A percentile compares a stretch with the other conserved stretches of the same genome.
Evolutionary conservation across 2,329 filamentous ascomycete species (phyloP).

Genomic region (Bisporella sp.): DNA sequence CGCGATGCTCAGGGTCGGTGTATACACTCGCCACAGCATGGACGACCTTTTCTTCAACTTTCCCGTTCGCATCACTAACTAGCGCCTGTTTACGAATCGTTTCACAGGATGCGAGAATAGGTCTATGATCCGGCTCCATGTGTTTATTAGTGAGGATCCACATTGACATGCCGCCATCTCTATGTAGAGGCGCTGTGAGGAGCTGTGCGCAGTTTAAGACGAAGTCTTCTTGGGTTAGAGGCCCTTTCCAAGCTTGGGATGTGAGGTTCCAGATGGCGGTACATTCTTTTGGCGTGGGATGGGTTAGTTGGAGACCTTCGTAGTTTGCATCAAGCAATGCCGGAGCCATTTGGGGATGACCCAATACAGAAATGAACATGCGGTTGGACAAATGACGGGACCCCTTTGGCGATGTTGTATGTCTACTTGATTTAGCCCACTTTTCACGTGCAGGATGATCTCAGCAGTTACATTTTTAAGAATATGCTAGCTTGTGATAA

Average conservation of each 20-base stretch:
- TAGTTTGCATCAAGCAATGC: too few relatives aligned
- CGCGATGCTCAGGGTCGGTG: slow-evolving; percentile 57
- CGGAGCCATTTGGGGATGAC: too few relatives aligned
- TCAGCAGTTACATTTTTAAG: too few relatives aligned
- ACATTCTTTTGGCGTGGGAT: not conserved
- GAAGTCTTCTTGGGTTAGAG: slow-evolving; percentile 46
- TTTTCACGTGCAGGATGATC: too few relatives aligned
- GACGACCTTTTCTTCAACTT: slow-evolving; percentile 46
- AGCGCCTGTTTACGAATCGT: slow-evolving; percentile 51
- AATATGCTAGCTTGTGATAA: too few relatives aligned
- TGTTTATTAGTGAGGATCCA: slow-evolving; percentile 53
- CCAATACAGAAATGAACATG: too few relatives aligned
- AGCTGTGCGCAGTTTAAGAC: slow-evolving; percentile 47
- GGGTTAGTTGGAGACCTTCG: not conserved
- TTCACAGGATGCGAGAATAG: slow-evolving; percentile 58
- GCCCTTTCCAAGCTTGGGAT: slow-evolving; percentile 45
- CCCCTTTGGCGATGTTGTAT: too few relatives aligned
- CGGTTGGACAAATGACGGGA: too few relatives aligned
- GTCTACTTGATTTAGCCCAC: not conserved
- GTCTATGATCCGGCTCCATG: slow-evolving; percentile 33
- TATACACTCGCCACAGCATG: slow-evolving; percentile 76
- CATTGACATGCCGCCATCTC: slow-evolving; percentile 47
- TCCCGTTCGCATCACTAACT: slow-evolving; percentile 29
- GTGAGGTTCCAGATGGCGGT: not conserved
- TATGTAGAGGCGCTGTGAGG: slow-evolving; percentile 43